phyloP scores from a whole-genome alignment of 2,329 filamentous ascomycete genomes.

The Helotiales sp. region DNA sequence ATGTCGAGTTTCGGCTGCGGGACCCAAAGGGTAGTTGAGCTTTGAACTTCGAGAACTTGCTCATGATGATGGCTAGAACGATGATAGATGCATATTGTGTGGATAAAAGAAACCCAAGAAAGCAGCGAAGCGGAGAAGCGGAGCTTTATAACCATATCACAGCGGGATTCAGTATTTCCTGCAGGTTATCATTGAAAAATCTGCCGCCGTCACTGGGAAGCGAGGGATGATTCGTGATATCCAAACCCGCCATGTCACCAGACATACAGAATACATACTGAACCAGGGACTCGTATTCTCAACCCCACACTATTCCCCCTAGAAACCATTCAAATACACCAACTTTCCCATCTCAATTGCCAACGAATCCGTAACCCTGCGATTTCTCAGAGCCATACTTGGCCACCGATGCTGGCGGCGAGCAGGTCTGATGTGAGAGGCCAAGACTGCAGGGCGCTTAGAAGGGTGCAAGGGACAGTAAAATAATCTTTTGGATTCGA shows the following conservation, averaged over 20 bases:
- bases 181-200: not conserved
- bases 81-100: conserved; percentile 7
- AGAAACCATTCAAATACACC: not conserved
- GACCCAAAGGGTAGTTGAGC: conserved; percentile 19
- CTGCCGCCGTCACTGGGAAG: not conserved
- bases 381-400: not conserved
- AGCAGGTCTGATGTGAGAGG: not conserved
- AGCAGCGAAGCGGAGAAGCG: not conserved
- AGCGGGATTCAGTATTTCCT: not conserved
- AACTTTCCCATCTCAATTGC: not conserved
- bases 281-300: not conserved
- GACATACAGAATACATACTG: no score
- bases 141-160: not conserved
- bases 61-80: conserved; percentile 23
- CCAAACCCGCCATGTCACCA: not conserved
- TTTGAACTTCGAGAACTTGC: conserved; percentile 24
- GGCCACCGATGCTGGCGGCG: conserved; percentile 3
- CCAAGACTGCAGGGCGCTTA: conserved; percentile 16
- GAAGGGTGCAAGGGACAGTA: conserved; percentile 7
- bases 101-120: conserved; percentile 4
- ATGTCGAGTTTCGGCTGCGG: conserved; percentile 10
- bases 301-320: not conserved
- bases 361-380: conserved; percentile 4
- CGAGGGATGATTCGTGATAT: not conserved
- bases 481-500: conserved; percentile 5